Evolutionary conservation across 163 green algal species (phyloP).

Genomic region (Scenedesmus sp.): DNA sequence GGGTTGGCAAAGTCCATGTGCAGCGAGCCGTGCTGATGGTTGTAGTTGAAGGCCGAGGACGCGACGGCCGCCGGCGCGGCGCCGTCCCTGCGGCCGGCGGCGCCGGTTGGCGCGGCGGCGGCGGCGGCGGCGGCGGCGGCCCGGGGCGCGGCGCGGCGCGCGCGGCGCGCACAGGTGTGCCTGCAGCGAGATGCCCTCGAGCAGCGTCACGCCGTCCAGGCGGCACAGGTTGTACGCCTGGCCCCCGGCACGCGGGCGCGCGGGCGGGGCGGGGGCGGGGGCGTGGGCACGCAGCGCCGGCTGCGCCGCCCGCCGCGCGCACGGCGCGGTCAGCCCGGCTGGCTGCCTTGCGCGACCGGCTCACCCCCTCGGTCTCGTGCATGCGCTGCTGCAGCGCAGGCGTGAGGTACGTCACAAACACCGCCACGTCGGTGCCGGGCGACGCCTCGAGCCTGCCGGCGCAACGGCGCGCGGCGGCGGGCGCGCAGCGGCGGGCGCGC

Average conservation of each 20-base stretch:
- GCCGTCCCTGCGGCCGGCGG: constrained; percentile 1
- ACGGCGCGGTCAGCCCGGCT: no score
- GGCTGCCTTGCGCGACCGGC: no score
- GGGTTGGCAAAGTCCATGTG: constrained; percentile 46
- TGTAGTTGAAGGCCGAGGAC: constrained; percentile 61
- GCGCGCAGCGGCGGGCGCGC: no score
- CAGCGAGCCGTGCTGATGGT: constrained; percentile 63
- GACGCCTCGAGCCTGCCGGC: constrained; percentile 68
- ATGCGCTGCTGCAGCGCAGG: constrained; percentile 61
- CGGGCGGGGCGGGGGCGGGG: no score
- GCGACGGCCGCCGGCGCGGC: neutral
- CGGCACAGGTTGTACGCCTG: constrained; percentile 69
- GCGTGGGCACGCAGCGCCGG: no score
- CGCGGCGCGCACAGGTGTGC: constrained; percentile 16
- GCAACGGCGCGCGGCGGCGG: no score
- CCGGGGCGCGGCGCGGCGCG: no score
- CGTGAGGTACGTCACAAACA: constrained; percentile 74
- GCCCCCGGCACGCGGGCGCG: no score
- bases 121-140: no score
- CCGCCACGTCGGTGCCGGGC: constrained; percentile 55
- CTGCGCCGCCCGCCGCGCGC: no score
- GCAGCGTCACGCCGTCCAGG: constrained; percentile 53
- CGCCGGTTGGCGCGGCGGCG: no score
- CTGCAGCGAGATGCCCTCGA: constrained; percentile 51
- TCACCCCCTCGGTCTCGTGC: constrained; percentile 73